Evolutionary conservation across 768 basidiomycete genomes (phyloP).

Genomic region (Cyathus striatus): DNA sequence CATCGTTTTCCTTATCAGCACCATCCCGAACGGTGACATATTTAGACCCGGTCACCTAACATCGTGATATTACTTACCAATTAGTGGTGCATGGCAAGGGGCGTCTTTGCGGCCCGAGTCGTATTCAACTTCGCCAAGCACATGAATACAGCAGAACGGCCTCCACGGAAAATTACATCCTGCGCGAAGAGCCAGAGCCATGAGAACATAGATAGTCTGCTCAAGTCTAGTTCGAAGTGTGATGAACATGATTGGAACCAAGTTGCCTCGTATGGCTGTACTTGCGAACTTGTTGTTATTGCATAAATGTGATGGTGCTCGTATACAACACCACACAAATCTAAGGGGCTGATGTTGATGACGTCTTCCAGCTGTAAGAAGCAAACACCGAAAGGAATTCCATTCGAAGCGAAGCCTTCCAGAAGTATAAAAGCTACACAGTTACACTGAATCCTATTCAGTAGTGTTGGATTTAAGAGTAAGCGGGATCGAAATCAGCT

Average conservation of each 20-base stretch:
- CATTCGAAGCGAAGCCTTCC: too few species aligned
- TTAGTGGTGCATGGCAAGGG: not conserved
- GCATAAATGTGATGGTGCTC: not conserved
- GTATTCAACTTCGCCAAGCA: slow-evolving; percentile 10
- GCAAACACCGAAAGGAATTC: too few species aligned
- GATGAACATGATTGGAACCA: slow-evolving; percentile 8
- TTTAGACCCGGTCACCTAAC: not conserved
- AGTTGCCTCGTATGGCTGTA: slow-evolving; percentile 11
- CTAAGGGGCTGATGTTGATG: too few species aligned
- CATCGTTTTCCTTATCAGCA: slow-evolving; percentile 8
- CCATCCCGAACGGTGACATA: slow-evolving; percentile 8
- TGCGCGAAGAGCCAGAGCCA: slow-evolving; percentile 7
- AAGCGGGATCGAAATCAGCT: too few species aligned
- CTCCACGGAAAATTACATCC: slow-evolving; percentile 23
- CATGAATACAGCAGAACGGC: slow-evolving; percentile 14
- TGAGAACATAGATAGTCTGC: not conserved
- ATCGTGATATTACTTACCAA: not conserved
- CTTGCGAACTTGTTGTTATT: not conserved
- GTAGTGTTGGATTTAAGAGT: too few species aligned
- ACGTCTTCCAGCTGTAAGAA: too few species aligned
- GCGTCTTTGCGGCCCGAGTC: slow-evolving; percentile 7
- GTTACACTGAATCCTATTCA: too few species aligned
- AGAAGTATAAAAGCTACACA: too few species aligned
- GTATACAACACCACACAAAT: not conserved
- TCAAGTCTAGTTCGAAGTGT: not conserved